phyloP scores from a whole-genome alignment of 208 protist genomes.

The Entamoeba moshkovskii region DNA sequence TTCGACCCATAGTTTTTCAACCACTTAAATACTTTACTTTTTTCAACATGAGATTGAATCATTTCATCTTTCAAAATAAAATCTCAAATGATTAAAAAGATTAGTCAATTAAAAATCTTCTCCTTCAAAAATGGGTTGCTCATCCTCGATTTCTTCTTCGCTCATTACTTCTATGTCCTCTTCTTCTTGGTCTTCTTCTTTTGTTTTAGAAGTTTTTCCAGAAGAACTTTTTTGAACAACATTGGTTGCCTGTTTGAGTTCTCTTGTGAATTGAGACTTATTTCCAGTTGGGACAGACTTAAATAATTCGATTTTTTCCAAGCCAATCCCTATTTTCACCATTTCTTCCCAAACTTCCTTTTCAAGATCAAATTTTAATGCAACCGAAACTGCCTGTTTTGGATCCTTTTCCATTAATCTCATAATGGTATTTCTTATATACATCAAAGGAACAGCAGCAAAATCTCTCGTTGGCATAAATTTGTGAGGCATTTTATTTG shows the following conservation, averaged over 20 bases:
- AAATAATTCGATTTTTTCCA: background rate
- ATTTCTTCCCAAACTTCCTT: background rate
- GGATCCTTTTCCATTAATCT: background rate
- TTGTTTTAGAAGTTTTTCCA: background rate
- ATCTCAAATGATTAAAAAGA: no score
- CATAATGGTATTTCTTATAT: background rate
- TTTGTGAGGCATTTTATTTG: background rate
- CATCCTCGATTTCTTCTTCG: no score
- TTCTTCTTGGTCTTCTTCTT: background rate
- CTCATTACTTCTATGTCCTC: background rate
- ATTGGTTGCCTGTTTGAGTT: background rate
- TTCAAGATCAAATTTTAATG: background rate
- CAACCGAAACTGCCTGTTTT: background rate
- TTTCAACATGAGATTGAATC: no score
- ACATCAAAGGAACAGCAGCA: background rate
- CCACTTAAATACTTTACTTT: no score
- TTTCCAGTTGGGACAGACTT: background rate
- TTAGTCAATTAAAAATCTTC: no score
- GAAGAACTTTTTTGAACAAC: background rate
- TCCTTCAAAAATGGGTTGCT: no score
- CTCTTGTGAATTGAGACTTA: background rate
- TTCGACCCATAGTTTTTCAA: no score
- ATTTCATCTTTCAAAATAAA: no score
- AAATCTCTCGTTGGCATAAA: background rate
- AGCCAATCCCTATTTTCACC: background rate